A percentile compares a stretch with the other conserved stretches of the same genome.
phyloP scores from a whole-genome alignment of 2,329 filamentous ascomycete species.

The Trichoderma endophyticum region DNA sequence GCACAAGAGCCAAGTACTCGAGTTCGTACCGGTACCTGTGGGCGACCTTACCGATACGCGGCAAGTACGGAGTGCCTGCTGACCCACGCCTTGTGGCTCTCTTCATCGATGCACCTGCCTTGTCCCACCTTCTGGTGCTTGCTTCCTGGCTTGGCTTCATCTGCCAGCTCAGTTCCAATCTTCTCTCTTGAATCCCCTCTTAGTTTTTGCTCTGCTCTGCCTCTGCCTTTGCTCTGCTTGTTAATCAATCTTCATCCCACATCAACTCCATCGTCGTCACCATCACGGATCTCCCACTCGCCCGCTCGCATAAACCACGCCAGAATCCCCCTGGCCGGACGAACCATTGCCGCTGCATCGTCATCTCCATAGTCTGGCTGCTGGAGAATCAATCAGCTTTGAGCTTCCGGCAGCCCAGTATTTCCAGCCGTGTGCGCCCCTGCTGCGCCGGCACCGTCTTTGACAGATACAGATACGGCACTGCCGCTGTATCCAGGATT shows the following conservation, averaged over 20 bases:
- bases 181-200: neutral
- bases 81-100: conserved; percentile 3
- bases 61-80: conserved; percentile 16
- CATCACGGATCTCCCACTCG: neutral
- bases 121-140: conserved; percentile 5
- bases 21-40: neutral
- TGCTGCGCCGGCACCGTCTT: neutral
- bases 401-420: conserved; percentile 10
- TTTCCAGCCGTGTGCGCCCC: neutral
- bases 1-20: neutral
- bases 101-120: conserved; percentile 2
- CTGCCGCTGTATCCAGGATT: neutral
- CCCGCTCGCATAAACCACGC: neutral
- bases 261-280: neutral
- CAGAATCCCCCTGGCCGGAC: neutral
- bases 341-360: neutral
- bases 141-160: neutral
- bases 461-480: neutral
- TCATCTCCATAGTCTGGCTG: neutral
- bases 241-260: neutral
- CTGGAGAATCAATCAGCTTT: conserved; percentile 15
- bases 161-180: neutral
- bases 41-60: conserved; percentile 1
- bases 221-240: neutral
- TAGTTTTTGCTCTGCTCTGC: neutral